Evolutionary conservation across 345 rosid species (phyloP).

Genomic region (Angophora floribunda): DNA sequence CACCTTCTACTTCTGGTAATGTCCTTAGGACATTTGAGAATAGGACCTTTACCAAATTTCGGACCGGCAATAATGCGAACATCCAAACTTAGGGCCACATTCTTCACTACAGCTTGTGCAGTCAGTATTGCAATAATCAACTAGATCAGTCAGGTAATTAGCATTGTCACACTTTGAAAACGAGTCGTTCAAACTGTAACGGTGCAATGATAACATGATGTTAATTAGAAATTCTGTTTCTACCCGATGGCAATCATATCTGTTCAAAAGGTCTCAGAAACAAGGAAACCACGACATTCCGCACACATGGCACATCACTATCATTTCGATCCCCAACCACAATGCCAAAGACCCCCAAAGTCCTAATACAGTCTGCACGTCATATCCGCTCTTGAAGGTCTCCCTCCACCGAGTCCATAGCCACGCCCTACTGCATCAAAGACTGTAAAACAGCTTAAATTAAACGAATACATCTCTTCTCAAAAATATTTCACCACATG

Average conservation of each 20-base stretch:
- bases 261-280: neutral
- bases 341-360: neutral
- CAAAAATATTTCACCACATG: neutral
- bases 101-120: neutral
- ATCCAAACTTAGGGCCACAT: neutral
- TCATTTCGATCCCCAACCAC: neutral
- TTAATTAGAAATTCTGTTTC: neutral
- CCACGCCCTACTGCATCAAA: constrained; percentile 3
- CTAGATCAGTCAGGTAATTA: neutral
- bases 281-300: neutral
- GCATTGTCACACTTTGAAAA: neutral
- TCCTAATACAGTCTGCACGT: constrained; percentile 76
- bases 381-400: constrained; percentile 84
- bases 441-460: neutral
- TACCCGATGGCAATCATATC: neutral
- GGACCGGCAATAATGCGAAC: neutral
- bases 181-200: neutral
- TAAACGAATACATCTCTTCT: neutral
- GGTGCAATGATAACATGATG: neutral
- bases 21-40: neutral
- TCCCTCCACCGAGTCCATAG: constrained; percentile 17
- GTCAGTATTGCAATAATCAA: neutral
- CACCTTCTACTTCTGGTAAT: neutral
- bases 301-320: neutral
- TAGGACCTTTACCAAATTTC: neutral